Base-by-base conservation (phyloP, 306 rosid genomes). In the Castanea sativa region DNA sequence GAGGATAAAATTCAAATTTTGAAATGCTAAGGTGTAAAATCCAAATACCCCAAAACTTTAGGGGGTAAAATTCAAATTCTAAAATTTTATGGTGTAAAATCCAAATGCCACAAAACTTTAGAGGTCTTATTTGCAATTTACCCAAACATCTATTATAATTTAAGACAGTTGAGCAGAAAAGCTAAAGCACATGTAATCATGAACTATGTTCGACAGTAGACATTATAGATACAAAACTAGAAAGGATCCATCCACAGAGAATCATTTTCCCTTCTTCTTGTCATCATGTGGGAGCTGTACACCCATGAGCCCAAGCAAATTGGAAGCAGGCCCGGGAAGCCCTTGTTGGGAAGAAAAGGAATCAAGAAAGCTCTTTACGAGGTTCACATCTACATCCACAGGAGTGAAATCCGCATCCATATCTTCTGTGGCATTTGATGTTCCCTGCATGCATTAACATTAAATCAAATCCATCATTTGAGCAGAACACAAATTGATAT, bases 271-370 rank as follows among this genome's bases (percentile, higher is more conserved):
- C 78, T 91, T 93, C 78, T 91, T 93, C 73, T 85, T 83, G 71
- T 83, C 74, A 71, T 93, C 97, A 76, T 79, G 84, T 12, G 97
- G 98, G 61, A 96, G 90, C 81, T 90, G 90, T 69, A 96, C 73
- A 33, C 99, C 99, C 98, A 93, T 89, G 29, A 96, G 97, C 51
- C 97, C 97, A 35, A 96, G 97, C 81, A 93, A 85, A 85, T 93
- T 96, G 65, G 99, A 91, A 75, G 97, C 96, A n/a, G 99, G 99
- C 78, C 99, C 98, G 55, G 99, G 99, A 77, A 93, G 99, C 53
- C 98, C 99, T 88, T 93, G 93, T 82, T 96, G 99, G 80, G 93
- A 87, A 69, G 97, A 89, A 87, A 93, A 90, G 76, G 99, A 96
- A 90, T 91, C 96, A 16, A 96, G 97, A 25, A 95, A 77, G 85